Evolutionary conservation across 495 filamentous ascomycete species (phyloP).

Genomic region (Poronia punctata): DNA sequence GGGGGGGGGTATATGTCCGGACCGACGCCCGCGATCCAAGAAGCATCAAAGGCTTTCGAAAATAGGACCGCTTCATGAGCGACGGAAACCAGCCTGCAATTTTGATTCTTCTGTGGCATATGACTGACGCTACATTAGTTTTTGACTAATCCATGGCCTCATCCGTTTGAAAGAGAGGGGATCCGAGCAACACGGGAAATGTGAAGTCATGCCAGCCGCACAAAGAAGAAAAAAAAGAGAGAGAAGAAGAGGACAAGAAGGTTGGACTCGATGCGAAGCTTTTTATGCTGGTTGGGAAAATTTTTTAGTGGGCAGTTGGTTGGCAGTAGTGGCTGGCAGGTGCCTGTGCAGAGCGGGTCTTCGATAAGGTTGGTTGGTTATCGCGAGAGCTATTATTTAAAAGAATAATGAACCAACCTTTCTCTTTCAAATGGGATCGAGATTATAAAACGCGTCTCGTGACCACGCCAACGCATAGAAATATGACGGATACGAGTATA

Average conservation of each 20-base stretch:
- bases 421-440: no score
- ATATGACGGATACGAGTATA: no score
- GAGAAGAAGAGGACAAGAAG: conserved; percentile 5
- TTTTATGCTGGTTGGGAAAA: conserved; percentile 2
- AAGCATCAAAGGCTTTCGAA: conserved; percentile 29
- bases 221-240: conserved; percentile 23
- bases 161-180: conserved; percentile 30
- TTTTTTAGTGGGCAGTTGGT: neutral
- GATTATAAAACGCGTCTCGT: no score
- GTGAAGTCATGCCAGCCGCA: conserved; percentile 36
- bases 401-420: no score
- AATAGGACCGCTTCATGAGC: conserved; percentile 35
- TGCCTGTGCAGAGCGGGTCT: no score
- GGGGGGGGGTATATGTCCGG: conserved; percentile 31
- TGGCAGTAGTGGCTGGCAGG: neutral
- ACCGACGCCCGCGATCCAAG: conserved; percentile 37
- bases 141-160: conserved; percentile 31
- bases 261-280: neutral
- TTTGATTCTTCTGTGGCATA: conserved; percentile 38
- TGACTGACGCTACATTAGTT: conserved; percentile 36
- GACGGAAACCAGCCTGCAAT: conserved; percentile 37
- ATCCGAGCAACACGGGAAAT: conserved; percentile 44
- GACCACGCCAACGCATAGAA: no score
- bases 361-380: no score
- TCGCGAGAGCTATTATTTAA: no score